A percentile compares a stretch with the other conserved stretches of the same genome.
Evolutionary conservation across 2,329 filamentous ascomycete genomes (phyloP).

Genomic region (Penicillium sp.): DNA sequence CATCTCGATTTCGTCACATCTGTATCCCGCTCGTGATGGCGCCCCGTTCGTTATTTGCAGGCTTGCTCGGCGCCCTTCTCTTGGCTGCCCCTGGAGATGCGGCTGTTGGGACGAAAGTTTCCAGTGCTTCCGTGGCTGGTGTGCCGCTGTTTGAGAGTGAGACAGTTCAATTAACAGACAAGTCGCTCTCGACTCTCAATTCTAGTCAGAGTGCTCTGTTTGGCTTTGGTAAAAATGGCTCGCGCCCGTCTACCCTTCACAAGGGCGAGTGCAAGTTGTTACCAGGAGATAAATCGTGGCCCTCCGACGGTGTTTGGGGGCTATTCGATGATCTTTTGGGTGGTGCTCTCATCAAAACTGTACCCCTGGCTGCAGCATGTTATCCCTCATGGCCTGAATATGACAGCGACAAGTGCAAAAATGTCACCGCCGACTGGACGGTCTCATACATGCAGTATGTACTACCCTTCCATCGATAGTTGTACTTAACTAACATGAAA

Average conservation of each 20-base stretch:
- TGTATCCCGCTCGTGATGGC: conserved; percentile 4
- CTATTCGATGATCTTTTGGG: conserved; percentile 25
- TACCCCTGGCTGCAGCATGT: conserved; percentile 29
- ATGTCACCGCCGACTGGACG: conserved; percentile 23
- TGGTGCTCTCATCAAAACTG: conserved; percentile 26
- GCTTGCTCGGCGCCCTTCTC: conserved; percentile 15
- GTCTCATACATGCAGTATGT: conserved; percentile 28
- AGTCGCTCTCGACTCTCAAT: conserved; percentile 11
- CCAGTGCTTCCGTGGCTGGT: conserved; percentile 15
- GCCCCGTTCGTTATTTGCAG: conserved; percentile 5
- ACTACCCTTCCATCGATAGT: background rate
- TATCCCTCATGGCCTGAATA: conserved; percentile 28
- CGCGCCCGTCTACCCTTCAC: background rate
- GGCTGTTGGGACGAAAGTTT: conserved; percentile 10
- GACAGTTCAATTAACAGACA: conserved; percentile 27
- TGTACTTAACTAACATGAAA: background rate
- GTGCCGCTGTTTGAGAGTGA: conserved; percentile 26
- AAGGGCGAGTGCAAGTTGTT: conserved; percentile 24
- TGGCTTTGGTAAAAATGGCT: conserved; percentile 20
- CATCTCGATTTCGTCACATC: background rate
- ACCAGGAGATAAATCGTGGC: conserved; percentile 27
- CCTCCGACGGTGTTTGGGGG: conserved; percentile 21
- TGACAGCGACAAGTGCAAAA: conserved; percentile 19
- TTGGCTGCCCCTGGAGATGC: conserved; percentile 13
- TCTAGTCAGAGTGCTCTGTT: conserved; percentile 20